phyloP scores from a whole-genome alignment of 495 filamentous ascomycete genomes.

The Bacidia gigantensis region DNA sequence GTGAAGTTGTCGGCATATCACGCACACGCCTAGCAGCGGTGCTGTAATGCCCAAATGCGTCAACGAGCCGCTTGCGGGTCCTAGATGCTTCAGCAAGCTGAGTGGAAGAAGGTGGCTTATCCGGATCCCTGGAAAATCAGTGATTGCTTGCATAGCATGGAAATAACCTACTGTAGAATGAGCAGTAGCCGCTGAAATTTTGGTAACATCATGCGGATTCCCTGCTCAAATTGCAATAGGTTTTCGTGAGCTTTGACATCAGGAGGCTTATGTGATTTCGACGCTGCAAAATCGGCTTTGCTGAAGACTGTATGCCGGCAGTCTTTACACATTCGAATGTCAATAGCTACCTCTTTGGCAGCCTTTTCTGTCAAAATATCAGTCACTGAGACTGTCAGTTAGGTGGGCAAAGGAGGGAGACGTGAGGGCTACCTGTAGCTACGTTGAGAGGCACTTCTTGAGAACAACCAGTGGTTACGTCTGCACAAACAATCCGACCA shows the following conservation, averaged over 20 bases:
- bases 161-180: slow-evolving; percentile 42
- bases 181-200: slow-evolving; percentile 71
- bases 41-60: slow-evolving; percentile 85
- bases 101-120: slow-evolving; percentile 55
- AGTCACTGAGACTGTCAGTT: slow-evolving; percentile 13
- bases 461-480: slow-evolving; percentile 71
- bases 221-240: slow-evolving; percentile 74
- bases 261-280: slow-evolving; percentile 51
- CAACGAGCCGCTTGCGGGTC: slow-evolving; percentile 78
- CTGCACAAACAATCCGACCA: slow-evolving; percentile 82
- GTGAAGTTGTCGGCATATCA: slow-evolving; percentile 57
- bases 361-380: slow-evolving; percentile 10
- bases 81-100: slow-evolving; percentile 82
- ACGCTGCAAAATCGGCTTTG: slow-evolving; percentile 65
- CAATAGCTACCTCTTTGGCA: slow-evolving; percentile 47
- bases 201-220: slow-evolving; percentile 72
- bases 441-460: slow-evolving; percentile 70
- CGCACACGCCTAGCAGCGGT: slow-evolving; percentile 69
- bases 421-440: slow-evolving; percentile 44
- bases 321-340: slow-evolving; percentile 82
- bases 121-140: slow-evolving; percentile 39
- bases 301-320: slow-evolving; percentile 78
- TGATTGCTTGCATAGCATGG: slow-evolving; percentile 18
- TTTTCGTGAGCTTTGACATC: slow-evolving; percentile 78
- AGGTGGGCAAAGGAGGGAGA: neutral